Evolutionary conservation across 345 rosid genomes (phyloP).

Genomic region (Sonneratia alba): DNA sequence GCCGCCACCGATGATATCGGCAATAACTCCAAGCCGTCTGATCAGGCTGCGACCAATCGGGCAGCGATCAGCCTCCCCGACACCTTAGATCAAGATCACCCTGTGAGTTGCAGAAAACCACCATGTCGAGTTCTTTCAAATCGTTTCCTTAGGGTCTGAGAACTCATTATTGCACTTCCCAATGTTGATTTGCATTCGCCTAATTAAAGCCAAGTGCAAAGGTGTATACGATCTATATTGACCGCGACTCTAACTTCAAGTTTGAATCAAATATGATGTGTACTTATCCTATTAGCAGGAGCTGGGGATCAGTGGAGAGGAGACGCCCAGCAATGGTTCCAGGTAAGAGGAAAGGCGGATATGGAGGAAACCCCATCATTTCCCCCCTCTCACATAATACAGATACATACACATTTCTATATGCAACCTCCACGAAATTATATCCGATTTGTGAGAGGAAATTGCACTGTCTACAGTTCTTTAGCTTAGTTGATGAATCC

Average conservation of each 20-base stretch:
- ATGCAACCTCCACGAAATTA: background rate
- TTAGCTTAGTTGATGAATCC: background rate
- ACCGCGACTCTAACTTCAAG: too few species aligned
- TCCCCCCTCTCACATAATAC: constrained; percentile 3
- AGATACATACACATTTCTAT: too few species aligned
- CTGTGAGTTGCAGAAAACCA: background rate
- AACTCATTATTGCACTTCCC: background rate
- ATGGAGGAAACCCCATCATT: constrained; percentile 4
- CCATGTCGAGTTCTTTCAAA: background rate
- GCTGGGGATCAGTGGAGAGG: constrained; percentile 14
- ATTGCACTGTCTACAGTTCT: constrained; percentile 22
- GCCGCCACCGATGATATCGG: constrained; percentile 3
- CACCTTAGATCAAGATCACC: background rate
- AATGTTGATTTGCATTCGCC: background rate
- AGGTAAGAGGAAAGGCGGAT: constrained; percentile 30
- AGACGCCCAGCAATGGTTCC: constrained; percentile 36
- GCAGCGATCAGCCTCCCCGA: constrained; percentile 22
- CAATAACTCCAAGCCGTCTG: constrained; percentile 19
- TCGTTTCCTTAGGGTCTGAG: background rate
- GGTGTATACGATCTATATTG: too few species aligned
- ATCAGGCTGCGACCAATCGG: constrained; percentile 23
- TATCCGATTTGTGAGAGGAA: constrained; percentile 23
- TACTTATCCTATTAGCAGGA: constrained; percentile 14
- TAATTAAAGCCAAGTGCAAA: too few species aligned
- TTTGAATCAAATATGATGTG: background rate